Base-by-base conservation (phyloP, 352 stramenopile species). In the Globisporangium rhizosaccharum region DNA sequence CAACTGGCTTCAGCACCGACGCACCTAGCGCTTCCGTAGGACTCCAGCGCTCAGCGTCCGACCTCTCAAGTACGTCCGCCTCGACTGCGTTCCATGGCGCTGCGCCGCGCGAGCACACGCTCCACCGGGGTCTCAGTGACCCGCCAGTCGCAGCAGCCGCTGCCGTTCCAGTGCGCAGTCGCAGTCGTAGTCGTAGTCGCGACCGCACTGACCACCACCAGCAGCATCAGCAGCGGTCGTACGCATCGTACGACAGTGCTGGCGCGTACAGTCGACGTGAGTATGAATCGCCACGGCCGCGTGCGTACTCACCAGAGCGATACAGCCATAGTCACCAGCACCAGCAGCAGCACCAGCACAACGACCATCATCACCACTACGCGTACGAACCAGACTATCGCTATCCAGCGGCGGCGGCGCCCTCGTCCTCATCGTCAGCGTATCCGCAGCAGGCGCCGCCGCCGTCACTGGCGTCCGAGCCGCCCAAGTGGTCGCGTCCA, bases 111-210 rank as follows among this genome's bases (percentile, higher is more conserved):
- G 44, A 51, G 28, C 23, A 33, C 6, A 60, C 30, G 37, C 47
- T 65, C 6, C 60, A 8, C 63, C 71, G 62, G 58, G 58, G 50
- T 14, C 12, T 51, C 17, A 70, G 61, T 36, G 63, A 71, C 8
- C 28, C 47, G 58, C 45, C 51, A 14, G 47, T 42, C 4, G 41
- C 41, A 9, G 41, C 14, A 6, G 41, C 41, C 15, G 41, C 41
- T 10, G 18, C 41, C 2, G 41, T 4, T 7, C 15, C 41, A 18
- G 41, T 20, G 41, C 41, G 18, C 41, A 23, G 18, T 14, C 14
- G 41, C 41, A 47, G 18, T 23, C 14, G 41, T 14, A 70, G 20
- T 42, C 37, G 41, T 28, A 49, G 10, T 63, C 30, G 37, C 53
- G 51, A 47, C 20, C 14, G 18, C 41, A 47, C 33, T 3, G 14